Evolutionary conservation across 176 grass and related monocot species (phyloP).

Genomic region (Bothriochloa decipiens): DNA sequence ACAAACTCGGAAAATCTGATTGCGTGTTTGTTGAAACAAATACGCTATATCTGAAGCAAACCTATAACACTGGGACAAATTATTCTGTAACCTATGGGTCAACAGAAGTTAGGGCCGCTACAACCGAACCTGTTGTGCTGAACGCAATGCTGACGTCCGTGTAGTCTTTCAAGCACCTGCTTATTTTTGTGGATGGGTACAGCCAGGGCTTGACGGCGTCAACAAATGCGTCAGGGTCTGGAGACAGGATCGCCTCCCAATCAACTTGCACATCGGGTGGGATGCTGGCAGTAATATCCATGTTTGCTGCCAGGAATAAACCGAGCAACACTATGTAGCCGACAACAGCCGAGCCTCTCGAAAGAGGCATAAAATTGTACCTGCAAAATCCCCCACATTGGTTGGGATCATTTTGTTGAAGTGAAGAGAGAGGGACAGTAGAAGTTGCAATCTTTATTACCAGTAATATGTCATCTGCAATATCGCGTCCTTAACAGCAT

Average conservation of each 20-base stretch:
- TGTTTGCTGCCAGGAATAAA: slow-evolving; percentile 85
- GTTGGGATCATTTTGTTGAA: neutral
- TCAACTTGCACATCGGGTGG: slow-evolving; percentile 80
- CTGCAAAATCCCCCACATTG: slow-evolving; percentile 49
- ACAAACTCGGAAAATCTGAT: neutral
- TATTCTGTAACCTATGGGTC: slow-evolving; percentile 41
- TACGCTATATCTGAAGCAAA: slow-evolving; percentile 5
- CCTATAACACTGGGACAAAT: slow-evolving; percentile 20
- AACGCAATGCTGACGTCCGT: slow-evolving; percentile 68
- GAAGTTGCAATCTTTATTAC: slow-evolving; percentile 47
- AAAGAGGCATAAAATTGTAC: slow-evolving; percentile 99
- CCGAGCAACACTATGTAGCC: slow-evolving; percentile 82
- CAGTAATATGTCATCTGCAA: slow-evolving; percentile 93
- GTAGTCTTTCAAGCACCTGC: slow-evolving; percentile 71
- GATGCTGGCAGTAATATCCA: slow-evolving; percentile 79
- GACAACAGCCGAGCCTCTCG: slow-evolving; percentile 83
- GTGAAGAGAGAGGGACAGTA: neutral
- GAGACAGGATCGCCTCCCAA: slow-evolving; percentile 91
- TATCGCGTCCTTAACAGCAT: slow-evolving; percentile 71
- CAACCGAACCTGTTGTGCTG: slow-evolving; percentile 73
- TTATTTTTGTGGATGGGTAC: slow-evolving; percentile 72
- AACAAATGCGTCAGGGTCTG: slow-evolving; percentile 57
- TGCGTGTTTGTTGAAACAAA: slow-evolving; percentile 24
- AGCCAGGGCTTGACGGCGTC: slow-evolving; percentile 71
- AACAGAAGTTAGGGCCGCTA: slow-evolving; percentile 78